Percentiles rank a stretch among this genome's conserved stretches.
These are phyloP conservation scores for Wickerhamiella azyma DNA, from an alignment of 805 yeast species.

Conservation along the genomic window DNA sequence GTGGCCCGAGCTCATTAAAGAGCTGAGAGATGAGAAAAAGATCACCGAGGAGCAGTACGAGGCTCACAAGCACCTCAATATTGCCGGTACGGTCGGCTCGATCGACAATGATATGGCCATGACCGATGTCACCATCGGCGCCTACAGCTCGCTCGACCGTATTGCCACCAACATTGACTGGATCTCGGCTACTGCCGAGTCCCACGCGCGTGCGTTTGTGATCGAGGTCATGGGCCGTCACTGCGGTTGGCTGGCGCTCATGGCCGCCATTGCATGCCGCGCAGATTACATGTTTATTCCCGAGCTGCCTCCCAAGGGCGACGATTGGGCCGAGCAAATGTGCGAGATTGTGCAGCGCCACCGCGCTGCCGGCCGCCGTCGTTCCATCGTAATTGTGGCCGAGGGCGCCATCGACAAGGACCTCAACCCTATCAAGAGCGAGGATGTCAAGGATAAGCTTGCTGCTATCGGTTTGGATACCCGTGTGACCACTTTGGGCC, in stretches of 20 bases:
- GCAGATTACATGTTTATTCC: slow-evolving; percentile 94
- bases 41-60: slow-evolving; percentile 46
- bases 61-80: slow-evolving; percentile 60
- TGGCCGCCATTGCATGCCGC: slow-evolving; percentile 94
- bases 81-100: slow-evolving; percentile 91
- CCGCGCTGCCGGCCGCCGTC: slow-evolving; percentile 77
- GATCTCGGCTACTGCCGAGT: slow-evolving; percentile 93
- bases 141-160: slow-evolving; percentile 82
- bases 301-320: slow-evolving; percentile 70
- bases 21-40: slow-evolving; percentile 43
- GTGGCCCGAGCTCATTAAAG: slow-evolving; percentile 81
- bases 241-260: slow-evolving; percentile 96
- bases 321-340: slow-evolving; percentile 72
- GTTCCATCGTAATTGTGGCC: slow-evolving; percentile 91
- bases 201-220: slow-evolving; percentile 95
- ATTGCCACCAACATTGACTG: slow-evolving; percentile 90
- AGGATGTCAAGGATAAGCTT: slow-evolving; percentile 68
- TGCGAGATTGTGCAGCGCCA: slow-evolving; percentile 62
- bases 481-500: slow-evolving; percentile 89
- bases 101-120: slow-evolving; percentile 97
- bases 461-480: slow-evolving; percentile 84
- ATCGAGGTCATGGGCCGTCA: slow-evolving; percentile 99
- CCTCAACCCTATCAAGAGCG: slow-evolving; percentile 66
- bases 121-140: slow-evolving; percentile 95
- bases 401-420: slow-evolving; percentile 90